Evolutionary conservation across 116 monocot genomes (phyloP), one percentile per base, ranked within the genome.

Genomic region (Papilionanthe hybrid): DNA sequence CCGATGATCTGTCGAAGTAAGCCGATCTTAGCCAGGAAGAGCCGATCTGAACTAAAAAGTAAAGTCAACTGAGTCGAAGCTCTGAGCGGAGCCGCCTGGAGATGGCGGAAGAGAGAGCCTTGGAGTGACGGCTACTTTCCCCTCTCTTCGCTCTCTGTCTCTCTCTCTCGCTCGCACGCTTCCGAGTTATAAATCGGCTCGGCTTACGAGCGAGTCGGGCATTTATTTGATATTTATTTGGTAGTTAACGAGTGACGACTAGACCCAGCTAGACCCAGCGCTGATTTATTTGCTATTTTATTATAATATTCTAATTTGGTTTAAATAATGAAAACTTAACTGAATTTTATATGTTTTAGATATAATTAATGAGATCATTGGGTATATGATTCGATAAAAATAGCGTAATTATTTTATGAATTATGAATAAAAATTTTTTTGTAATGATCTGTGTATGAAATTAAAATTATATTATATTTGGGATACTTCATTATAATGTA

Each of bases 11-110:
- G 32, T 5, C n/a, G 44, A 32, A 73, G 28, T 15, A 7, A 30
- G 53, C 28, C 28, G 80, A 66, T 27, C 75, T 65, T 42, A 80
- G 87, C 78, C 80, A 80, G 57, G 18, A 48, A 7, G 68, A 63
- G 79, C 78, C 81, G 84, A 53, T 81, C 76, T 45, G 53, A 53
- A 71, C 37, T 71, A 1, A 18, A 71, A 37, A 71, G 9, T 37
- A 37, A 37, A 71, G 71, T 17, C 71, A 37, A 71, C 5, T n/a
- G 71, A 71, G 71, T 37, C 71, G 15, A 71, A 25, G 71, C 29
- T 65, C 23, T 65, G 18, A 53, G 15, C 53, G 17, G 53, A 53
- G 53, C 53, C 69, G 69, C 10, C 69, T 25, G 5, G 66, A 28
- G 4, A 28, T 25, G 69, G 13, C 37, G 37, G 37, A 37, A 32